Evolutionary conservation across 2,329 filamentous ascomycete genomes (phyloP).

Genomic region (Calcarisporium arbuscula): DNA sequence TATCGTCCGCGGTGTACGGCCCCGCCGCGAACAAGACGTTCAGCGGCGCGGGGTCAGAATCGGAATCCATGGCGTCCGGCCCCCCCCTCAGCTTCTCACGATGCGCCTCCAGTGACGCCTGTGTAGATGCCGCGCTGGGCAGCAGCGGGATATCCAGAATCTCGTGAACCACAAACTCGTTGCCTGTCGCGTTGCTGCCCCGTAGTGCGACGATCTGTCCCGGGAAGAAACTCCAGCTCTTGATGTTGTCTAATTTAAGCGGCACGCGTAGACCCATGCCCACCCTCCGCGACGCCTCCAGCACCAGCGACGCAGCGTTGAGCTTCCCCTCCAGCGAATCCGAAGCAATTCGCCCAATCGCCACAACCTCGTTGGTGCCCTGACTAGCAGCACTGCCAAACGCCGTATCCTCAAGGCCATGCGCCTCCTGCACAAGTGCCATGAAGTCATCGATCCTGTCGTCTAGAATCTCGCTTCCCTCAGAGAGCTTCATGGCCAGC

Average conservation of each 20-base stretch:
- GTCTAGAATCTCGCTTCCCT: slow-evolving; percentile 88
- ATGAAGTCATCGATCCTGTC: slow-evolving; percentile 91
- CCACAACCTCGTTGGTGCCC: slow-evolving; percentile 79
- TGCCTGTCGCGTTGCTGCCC: slow-evolving; percentile 81
- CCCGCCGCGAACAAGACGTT: slow-evolving; percentile 75
- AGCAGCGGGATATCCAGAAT: slow-evolving; percentile 70
- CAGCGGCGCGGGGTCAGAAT: slow-evolving; percentile 53
- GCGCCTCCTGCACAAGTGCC: slow-evolving; percentile 63
- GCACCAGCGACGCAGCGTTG: slow-evolving; percentile 75
- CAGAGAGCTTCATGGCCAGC: slow-evolving; percentile 89
- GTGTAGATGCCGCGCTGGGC: slow-evolving; percentile 64
- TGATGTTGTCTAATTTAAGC: slow-evolving; percentile 64
- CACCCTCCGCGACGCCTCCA: slow-evolving; percentile 80
- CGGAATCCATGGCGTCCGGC: slow-evolving; percentile 54
- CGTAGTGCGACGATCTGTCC: slow-evolving; percentile 86
- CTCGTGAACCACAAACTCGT: slow-evolving; percentile 74
- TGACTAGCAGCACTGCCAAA: slow-evolving; percentile 85
- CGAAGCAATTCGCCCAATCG: slow-evolving; percentile 85
- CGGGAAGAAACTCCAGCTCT: slow-evolving; percentile 78
- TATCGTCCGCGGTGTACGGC: slow-evolving; percentile 88
- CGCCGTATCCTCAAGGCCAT: slow-evolving; percentile 68
- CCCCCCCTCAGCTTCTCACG: slow-evolving; percentile 62
- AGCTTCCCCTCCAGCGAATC: slow-evolving; percentile 82
- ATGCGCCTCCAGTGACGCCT: slow-evolving; percentile 58
- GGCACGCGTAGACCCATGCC: slow-evolving; percentile 79